A percentile compares a stretch with the other conserved stretches of the same genome.
Evolutionary conservation across 139 green algal species (phyloP).

Genomic region (Coccomyxa sp.): DNA sequence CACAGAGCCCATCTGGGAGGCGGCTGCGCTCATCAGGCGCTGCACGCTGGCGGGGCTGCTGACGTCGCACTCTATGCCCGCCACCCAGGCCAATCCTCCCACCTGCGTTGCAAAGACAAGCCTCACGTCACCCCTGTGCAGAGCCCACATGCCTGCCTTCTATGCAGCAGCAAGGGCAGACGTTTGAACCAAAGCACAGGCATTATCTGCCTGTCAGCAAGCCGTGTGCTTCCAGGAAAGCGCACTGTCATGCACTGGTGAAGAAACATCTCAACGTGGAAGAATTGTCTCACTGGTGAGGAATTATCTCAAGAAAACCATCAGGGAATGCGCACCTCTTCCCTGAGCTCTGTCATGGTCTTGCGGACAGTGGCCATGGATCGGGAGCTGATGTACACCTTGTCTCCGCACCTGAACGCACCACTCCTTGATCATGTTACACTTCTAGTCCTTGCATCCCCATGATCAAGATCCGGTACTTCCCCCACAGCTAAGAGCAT

Average conservation of each 20-base stretch:
- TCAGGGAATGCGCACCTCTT: constrained; percentile 16
- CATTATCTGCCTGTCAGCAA: neutral
- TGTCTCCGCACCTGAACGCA: constrained; percentile 36
- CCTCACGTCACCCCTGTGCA: neutral
- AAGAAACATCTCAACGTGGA: too few relatives aligned
- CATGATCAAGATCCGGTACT: neutral
- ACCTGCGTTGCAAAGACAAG: too few relatives aligned
- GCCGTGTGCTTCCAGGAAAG: too few relatives aligned
- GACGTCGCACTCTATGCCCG: constrained; percentile 53
- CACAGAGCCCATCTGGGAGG: constrained; percentile 40
- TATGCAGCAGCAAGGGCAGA: neutral
- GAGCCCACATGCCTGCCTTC: neutral
- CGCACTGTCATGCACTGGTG: too few relatives aligned
- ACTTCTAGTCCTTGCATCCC: too few relatives aligned
- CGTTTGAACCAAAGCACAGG: too few relatives aligned
- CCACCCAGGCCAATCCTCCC: neutral
- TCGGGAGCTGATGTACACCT: constrained; percentile 66
- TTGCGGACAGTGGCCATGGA: constrained; percentile 7
- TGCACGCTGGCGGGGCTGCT: constrained; percentile 37
- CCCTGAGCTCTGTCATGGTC: constrained; percentile 28
- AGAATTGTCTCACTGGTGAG: too few relatives aligned
- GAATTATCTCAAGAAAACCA: too few relatives aligned
- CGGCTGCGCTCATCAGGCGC: constrained; percentile 26
- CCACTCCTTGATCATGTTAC: too few relatives aligned
- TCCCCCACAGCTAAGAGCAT: neutral